Evolutionary conservation across 2,329 filamentous ascomycete genomes (phyloP), one percentile per base, ranked within the genome.

Genomic region (Cordyceps militaris): DNA sequence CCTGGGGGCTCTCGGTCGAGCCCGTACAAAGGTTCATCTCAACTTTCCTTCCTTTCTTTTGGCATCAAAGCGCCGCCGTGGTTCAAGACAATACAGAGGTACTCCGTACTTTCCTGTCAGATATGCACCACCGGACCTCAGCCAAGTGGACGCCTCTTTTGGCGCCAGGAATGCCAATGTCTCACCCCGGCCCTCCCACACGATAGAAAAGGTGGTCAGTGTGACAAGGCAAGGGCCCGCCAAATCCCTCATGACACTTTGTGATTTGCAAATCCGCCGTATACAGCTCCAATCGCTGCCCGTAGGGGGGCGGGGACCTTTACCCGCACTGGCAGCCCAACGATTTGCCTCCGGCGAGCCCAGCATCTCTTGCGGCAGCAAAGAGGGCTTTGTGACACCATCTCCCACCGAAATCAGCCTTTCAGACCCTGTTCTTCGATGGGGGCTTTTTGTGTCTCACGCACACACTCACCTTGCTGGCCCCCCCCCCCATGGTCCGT

Each of bases 41-140:
- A 48, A 56, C 30, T 30, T 23, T 56, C 7, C 11, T 21, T 26
- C 14, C 13, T 26, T 19, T 43, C 32, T 47, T 46, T 28, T 30
- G 16, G 6, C 21, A 47, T 52, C 40, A 47, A 40, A 36, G 24
- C 56, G 42, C 32, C 23, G 40, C 9, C 4, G 9, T 8, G 19
- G 7, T n/a, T 16, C 24, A 47, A 53, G 49, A 58, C 56, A 58
- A 58, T 58, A 52, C 56, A 19, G 24, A 47, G 55, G 42, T 58
- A 58, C 56, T 48, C 53, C 48, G 42, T 58, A 58, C 56, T 48
- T 58, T 53, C 56, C 42, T 58, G 56, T 53, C 56, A 53, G 56
- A 46, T 52, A 58, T 46, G 49, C 48, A 44, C 34, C 36, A 44
- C n/a, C 26, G n/a, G 16, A 36, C 14, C 21, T n/a, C 28, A 47